These are phyloP conservation scores for Podaxis sp. DNA, from an alignment of 768 basidiomycete species.

Conservation along the genomic window DNA sequence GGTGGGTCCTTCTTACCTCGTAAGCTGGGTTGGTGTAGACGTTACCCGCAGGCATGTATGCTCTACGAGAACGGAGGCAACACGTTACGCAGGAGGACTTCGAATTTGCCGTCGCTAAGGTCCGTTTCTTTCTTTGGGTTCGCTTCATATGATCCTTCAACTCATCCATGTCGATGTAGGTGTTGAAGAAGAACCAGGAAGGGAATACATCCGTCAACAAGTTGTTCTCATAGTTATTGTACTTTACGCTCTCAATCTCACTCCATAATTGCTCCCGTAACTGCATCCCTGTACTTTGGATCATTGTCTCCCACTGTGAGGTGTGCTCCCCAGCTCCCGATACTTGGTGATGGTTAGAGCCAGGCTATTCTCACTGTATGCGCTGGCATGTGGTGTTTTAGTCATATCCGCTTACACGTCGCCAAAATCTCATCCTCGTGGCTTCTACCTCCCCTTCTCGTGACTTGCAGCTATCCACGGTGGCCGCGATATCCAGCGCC, in stretches of 20 bases:
- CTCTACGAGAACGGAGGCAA: slow-evolving; percentile 89
- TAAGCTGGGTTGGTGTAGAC: slow-evolving; percentile 1
- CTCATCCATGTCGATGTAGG: slow-evolving; percentile 37
- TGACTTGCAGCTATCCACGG: too few relatives aligned
- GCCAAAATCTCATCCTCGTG: too few relatives aligned
- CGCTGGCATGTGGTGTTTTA: too few relatives aligned
- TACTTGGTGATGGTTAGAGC: too few relatives aligned
- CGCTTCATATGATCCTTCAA: not conserved
- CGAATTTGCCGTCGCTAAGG: slow-evolving; percentile 97
- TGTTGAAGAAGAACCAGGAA: slow-evolving; percentile 96
- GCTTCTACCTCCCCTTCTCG: too few relatives aligned
- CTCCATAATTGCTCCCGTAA: too few relatives aligned
- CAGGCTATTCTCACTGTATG: too few relatives aligned
- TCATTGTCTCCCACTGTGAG: too few relatives aligned
- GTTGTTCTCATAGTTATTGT: slow-evolving; percentile 72
- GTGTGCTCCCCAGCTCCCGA: too few relatives aligned
- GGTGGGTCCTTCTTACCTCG: slow-evolving; percentile 43
- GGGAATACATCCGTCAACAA: slow-evolving; percentile 94
- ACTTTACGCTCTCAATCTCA: not conserved
- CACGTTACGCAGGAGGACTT: slow-evolving; percentile 99
- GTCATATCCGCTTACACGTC: too few relatives aligned
- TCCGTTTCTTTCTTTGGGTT: slow-evolving; percentile 27
- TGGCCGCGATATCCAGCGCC: too few relatives aligned
- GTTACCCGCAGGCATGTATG: slow-evolving; percentile 79
- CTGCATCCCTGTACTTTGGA: too few relatives aligned